Percentiles rank a stretch among this genome's conserved stretches.
Conservation (phyloP, 768 basidiomycete species). For the Boletus barrowsii region DNA sequence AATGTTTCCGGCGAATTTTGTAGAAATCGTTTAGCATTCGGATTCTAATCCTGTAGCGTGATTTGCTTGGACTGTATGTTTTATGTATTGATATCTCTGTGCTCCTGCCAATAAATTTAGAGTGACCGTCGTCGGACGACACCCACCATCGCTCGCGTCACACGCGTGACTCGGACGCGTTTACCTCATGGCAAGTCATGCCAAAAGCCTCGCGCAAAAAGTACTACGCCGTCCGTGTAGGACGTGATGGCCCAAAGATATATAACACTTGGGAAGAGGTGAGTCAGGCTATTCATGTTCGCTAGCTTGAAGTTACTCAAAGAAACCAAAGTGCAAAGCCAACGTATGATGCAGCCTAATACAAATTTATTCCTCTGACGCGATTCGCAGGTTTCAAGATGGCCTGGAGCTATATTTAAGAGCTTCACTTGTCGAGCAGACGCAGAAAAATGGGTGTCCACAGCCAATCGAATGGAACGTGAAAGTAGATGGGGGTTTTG, state of each 20-base stretch:
- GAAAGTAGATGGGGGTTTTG: conserved; percentile 8
- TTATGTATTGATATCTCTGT: not conserved
- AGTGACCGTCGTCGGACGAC: too few species aligned
- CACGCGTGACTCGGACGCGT: too few species aligned
- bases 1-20: conserved; percentile 81
- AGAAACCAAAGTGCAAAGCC: conserved; percentile 40
- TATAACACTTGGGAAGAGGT: conserved; percentile 64
- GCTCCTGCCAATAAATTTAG: not conserved
- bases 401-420: conserved; percentile 49
- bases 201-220: conserved; percentile 36
- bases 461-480: conserved; percentile 12
- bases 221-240: conserved; percentile 60
- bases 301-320: not conserved
- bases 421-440: conserved; percentile 44
- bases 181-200: conserved; percentile 15
- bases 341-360: conserved; percentile 33
- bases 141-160: too few species aligned
- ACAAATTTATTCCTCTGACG: not conserved
- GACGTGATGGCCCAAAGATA: conserved; percentile 55
- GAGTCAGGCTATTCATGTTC: conserved; percentile 10
- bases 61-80: conserved; percentile 1
- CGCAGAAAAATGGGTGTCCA: conserved; percentile 51
- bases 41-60: not conserved
- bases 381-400: conserved; percentile 47
- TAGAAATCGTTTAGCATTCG: conserved; percentile 50